These are phyloP conservation scores for Amorphotheca resinae DNA, from an alignment of 495 filamentous ascomycete species.

Conservation along the genomic window DNA sequence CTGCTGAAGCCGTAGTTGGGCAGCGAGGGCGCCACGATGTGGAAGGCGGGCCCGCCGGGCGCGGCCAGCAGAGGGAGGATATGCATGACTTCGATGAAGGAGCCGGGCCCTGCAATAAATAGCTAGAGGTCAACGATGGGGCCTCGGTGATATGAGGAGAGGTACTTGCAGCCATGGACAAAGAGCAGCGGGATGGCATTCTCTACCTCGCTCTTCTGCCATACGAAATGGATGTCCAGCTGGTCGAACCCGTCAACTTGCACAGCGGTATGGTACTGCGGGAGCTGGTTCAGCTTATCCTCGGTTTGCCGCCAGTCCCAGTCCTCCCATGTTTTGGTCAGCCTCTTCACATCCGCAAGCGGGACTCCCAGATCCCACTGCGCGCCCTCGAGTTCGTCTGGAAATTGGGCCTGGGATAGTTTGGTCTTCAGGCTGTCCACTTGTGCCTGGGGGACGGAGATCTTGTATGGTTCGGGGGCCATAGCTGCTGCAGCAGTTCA, in stretches of 20 bases:
- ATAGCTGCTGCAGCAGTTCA: no score
- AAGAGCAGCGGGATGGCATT: slow-evolving; percentile 47
- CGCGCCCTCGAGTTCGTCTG: slow-evolving; percentile 32
- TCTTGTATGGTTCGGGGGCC: slow-evolving; percentile 25
- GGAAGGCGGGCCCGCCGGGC: slow-evolving; percentile 39
- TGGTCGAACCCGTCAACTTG: slow-evolving; percentile 34
- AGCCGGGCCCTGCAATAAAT: slow-evolving; percentile 41
- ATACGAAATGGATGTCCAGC: slow-evolving; percentile 41
- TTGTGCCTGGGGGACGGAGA: slow-evolving; percentile 29
- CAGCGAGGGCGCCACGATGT: slow-evolving; percentile 54
- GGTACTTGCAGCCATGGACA: slow-evolving; percentile 42
- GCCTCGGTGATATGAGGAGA: slow-evolving; percentile 21
- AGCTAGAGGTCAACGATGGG: slow-evolving; percentile 10
- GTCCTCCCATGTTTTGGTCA: slow-evolving; percentile 32
- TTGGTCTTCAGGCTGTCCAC: slow-evolving; percentile 30
- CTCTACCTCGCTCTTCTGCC: slow-evolving; percentile 36
- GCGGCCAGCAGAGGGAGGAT: slow-evolving; percentile 44
- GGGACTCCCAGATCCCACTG: slow-evolving; percentile 39
- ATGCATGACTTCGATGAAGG: slow-evolving; percentile 55
- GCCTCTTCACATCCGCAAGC: slow-evolving; percentile 32
- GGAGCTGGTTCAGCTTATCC: slow-evolving; percentile 38
- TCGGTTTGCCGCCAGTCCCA: slow-evolving; percentile 44
- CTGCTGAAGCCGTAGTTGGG: slow-evolving; percentile 54
- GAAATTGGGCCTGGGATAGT: slow-evolving; percentile 30
- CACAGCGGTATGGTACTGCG: slow-evolving; percentile 42